Conservation (phyloP, 2,329 filamentous ascomycete genomes). For the Cladosporium sp. region DNA sequence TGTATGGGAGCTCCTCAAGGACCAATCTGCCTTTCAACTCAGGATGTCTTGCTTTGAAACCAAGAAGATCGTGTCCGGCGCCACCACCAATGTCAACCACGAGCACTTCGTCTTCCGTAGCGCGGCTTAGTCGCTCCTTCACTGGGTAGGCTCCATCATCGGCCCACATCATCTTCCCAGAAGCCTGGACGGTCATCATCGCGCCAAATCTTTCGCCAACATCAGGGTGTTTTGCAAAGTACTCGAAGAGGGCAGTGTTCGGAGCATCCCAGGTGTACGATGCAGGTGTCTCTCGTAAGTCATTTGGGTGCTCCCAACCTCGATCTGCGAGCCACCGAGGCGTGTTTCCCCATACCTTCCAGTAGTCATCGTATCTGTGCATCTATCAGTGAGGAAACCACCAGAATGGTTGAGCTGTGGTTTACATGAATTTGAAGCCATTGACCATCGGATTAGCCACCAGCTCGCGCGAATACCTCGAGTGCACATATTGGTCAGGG, state of each 20-base stretch:
- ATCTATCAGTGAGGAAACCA: no score
- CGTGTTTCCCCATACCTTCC: background rate
- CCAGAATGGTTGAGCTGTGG: no score
- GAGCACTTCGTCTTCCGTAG: constrained; percentile 10
- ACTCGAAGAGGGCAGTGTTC: background rate
- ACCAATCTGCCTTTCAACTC: constrained; percentile 15
- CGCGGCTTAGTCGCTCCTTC: background rate
- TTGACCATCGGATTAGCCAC: background rate
- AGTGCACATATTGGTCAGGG: background rate
- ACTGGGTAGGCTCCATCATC: constrained; percentile 1
- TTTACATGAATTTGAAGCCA: background rate
- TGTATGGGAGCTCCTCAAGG: constrained; percentile 16
- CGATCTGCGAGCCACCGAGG: background rate
- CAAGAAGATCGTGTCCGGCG: constrained; percentile 11
- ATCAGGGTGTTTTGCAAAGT: background rate
- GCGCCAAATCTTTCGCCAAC: background rate
- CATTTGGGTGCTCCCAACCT: background rate
- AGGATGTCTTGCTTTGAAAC: constrained; percentile 11
- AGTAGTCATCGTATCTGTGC: background rate
- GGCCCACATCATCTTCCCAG: background rate
- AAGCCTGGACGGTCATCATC: background rate
- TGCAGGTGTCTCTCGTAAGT: background rate
- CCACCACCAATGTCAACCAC: constrained; percentile 19
- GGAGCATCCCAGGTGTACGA: background rate
- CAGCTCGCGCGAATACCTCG: background rate